Evolutionary conservation across 2,329 filamentous ascomycete species (phyloP), one percentile per base, ranked within the genome.

Genomic region (Penicillium sp.): DNA sequence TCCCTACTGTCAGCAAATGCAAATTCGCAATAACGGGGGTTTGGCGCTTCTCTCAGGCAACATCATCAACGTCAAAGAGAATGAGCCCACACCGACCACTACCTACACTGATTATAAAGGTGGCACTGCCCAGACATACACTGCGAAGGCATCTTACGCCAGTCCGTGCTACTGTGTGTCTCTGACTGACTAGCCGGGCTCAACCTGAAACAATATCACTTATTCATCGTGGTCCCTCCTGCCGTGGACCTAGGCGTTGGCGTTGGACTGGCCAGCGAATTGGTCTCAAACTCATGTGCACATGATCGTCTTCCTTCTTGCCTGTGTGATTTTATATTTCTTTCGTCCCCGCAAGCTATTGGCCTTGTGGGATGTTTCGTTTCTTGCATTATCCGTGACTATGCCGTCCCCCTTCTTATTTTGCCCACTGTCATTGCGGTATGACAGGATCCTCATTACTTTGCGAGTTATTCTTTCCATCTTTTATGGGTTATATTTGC

Each of bases 1-100:
- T 49, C 82, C 85, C 1, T 88, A 87, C 68, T 89, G 86, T 66
- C 79, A 87, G 64, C 82, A 87, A 66, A 87, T 87, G 79, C 76
- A 82, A 59, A 77, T 89, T 13, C 72, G 84, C 53, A 71, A 81
- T 46, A 76, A 85, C 60, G 81, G 81, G 31, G 63, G 70, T 9
- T 68, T 82, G 14, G 56, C 57, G 10, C 59, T 69, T 29, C 61
- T 70, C 18, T 65, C 65, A 4, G 66, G 62, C 16, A 58, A 66
- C n/a, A 63, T 65, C 22, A 63, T 74, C 47, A 54, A 67, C 29
- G 69, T 76, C 50, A 66, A 73, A 44, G 73, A 75, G 56, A 61
- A 64, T 48, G 66, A 71, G 55, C 69, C 73, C 5, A 72, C 71
- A 3, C 66, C 71, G n/a, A 72, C 71, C 20, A 72, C 71, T 8